A percentile compares a stretch with the other conserved stretches of the same genome.
These are phyloP conservation scores for Melocanna baccifera DNA, from an alignment of 176 grass and related monocot genomes.

Conservation along the genomic window DNA sequence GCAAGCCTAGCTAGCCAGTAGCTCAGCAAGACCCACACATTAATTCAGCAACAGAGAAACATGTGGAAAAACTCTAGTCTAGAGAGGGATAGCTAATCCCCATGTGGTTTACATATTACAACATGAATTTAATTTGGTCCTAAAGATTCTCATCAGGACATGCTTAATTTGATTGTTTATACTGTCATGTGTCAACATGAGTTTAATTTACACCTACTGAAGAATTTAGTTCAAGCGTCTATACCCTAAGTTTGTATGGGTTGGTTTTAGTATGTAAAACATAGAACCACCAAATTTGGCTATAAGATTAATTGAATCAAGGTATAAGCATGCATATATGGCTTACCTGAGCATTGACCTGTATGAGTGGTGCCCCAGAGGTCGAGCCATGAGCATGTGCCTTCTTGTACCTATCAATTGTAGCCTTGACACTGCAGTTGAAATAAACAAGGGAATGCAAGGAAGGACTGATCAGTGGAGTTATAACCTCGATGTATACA, in stretches of 20 bases:
- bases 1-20: not conserved
- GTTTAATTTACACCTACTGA: not conserved
- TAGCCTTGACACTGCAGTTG: slow-evolving; percentile 53
- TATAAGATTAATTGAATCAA: not conserved
- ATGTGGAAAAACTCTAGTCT: not conserved
- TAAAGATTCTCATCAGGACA: not conserved
- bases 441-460: slow-evolving; percentile 16
- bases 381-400: slow-evolving; percentile 52
- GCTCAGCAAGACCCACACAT: not conserved
- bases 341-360: slow-evolving; percentile 60
- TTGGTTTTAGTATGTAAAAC: not conserved
- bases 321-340: not conserved
- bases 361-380: slow-evolving; percentile 42
- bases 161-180: not conserved
- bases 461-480: not conserved
- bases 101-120: not conserved
- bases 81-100: not conserved
- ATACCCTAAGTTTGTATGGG: not conserved
- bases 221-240: not conserved
- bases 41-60: not conserved
- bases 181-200: not conserved
- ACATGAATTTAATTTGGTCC: not conserved
- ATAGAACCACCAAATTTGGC: not conserved
- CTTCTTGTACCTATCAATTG: slow-evolving; percentile 78
- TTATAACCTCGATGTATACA: not conserved